Conservation (phyloP, 139 green algal genomes). For the Chlamydomonas sphaeroides region DNA sequence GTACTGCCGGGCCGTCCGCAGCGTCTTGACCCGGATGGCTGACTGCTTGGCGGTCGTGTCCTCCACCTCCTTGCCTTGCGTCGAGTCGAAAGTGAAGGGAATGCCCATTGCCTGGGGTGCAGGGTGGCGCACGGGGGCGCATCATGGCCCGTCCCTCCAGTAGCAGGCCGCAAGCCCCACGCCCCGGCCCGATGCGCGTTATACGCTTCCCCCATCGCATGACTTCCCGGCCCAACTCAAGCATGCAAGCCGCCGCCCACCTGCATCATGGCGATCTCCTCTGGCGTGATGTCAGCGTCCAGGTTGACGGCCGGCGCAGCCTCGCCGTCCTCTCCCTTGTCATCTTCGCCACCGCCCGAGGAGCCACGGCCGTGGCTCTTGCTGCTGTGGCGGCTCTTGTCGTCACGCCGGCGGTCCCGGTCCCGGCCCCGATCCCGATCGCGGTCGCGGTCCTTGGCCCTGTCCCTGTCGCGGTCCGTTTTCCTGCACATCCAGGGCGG, state of each 20-base stretch:
- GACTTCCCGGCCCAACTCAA: no score
- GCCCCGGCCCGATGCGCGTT: no score
- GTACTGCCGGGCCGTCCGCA: conserved; percentile 85
- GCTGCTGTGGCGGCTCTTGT: conserved; percentile 18
- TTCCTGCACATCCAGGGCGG: no score
- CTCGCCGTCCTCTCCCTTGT: background rate
- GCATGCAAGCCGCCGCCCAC: no score
- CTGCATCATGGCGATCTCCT: conserved; percentile 90
- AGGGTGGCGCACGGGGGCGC: no score
- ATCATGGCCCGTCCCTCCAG: no score
- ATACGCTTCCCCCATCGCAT: no score
- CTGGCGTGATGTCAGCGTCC: conserved; percentile 77
- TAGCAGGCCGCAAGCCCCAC: no score
- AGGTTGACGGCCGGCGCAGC: conserved; percentile 55
- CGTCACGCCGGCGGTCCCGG: background rate
- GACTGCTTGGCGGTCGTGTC: conserved; percentile 77
- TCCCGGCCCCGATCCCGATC: conserved; percentile 11
- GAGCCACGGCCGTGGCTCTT: conserved; percentile 26
- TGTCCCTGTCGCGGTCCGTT: no score
- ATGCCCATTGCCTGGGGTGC: conserved; percentile 80
- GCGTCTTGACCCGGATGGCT: conserved; percentile 77
- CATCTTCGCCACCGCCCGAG: background rate
- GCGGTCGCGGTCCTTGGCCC: conserved; percentile 24
- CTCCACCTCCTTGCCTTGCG: conserved; percentile 80
- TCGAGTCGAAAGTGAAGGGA: conserved; percentile 87